These are phyloP conservation scores for Yarrowia deformans DNA, from an alignment of 805 yeast genomes.

Conservation along the genomic window DNA sequence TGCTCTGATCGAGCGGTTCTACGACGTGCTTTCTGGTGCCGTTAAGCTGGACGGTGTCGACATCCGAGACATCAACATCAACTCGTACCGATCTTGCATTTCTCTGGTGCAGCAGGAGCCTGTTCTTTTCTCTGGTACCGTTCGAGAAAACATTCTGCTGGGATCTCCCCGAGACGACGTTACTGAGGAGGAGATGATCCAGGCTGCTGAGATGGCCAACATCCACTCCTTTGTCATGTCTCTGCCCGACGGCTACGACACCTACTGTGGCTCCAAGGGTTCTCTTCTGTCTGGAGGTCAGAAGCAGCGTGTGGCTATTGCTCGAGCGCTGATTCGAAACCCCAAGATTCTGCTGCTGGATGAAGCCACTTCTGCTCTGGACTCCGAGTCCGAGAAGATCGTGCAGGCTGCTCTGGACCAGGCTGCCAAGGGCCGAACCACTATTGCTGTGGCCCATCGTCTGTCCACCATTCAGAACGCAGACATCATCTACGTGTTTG, in stretches of 20 bases:
- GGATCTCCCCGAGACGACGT: constrained; percentile 53
- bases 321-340: constrained; percentile 71
- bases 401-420: constrained; percentile 73
- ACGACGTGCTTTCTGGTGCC: constrained; percentile 58
- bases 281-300: constrained; percentile 75
- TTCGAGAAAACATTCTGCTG: constrained; percentile 62
- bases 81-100: constrained; percentile 59
- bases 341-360: constrained; percentile 71
- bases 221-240: constrained; percentile 63
- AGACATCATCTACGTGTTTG: constrained; percentile 65
- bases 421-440: constrained; percentile 76
- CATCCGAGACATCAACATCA: constrained; percentile 58
- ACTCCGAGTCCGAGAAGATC: constrained; percentile 74
- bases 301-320: constrained; percentile 78
- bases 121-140: constrained; percentile 61
- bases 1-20: constrained; percentile 58
- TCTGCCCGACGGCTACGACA: constrained; percentile 68
- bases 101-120: constrained; percentile 73
- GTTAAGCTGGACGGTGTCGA: constrained; percentile 62
- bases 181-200: constrained; percentile 56
- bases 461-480: constrained; percentile 73
- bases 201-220: constrained; percentile 61
- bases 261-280: constrained; percentile 63
- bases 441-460: constrained; percentile 86
- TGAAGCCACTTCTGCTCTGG: constrained; percentile 73